These are phyloP conservation scores for Botrytis cinerea DNA, from an alignment of 2,329 filamentous ascomycete genomes.

Conservation along the genomic window DNA sequence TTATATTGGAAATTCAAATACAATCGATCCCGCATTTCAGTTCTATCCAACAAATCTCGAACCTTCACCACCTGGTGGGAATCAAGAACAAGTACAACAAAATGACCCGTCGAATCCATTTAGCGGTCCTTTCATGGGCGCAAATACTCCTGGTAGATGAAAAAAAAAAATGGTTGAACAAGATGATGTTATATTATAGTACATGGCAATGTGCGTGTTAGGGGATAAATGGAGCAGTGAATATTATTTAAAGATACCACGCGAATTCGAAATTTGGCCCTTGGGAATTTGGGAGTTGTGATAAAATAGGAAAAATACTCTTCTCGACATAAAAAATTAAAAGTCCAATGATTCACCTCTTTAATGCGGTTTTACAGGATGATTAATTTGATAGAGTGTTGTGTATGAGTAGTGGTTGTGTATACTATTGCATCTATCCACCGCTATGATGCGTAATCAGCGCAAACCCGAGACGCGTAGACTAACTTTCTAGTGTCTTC, in stretches of 20 bases:
- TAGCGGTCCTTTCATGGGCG: slow-evolving; percentile 42
- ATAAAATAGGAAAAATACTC: background rate
- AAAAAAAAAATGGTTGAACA: background rate
- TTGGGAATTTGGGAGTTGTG: background rate
- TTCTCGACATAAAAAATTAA: background rate
- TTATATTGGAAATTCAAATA: slow-evolving; percentile 61
- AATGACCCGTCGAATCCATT: slow-evolving; percentile 30
- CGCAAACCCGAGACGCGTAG: background rate
- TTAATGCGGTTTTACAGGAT: background rate
- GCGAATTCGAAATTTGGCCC: background rate
- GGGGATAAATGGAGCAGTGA: background rate
- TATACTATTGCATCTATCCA: background rate
- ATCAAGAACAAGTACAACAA: slow-evolving; percentile 17
- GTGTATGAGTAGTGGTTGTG: background rate
- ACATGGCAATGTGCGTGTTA: background rate
- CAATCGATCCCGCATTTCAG: slow-evolving; percentile 39
- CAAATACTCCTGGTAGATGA: slow-evolving; percentile 40
- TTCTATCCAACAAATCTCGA: slow-evolving; percentile 38
- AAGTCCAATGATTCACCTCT: background rate
- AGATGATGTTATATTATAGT: background rate
- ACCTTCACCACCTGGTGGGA: slow-evolving; percentile 29
- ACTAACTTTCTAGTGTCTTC: background rate
- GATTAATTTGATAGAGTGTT: background rate
- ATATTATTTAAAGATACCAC: slow-evolving; percentile 1
- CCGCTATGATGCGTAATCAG: background rate